Base-by-base conservation (phyloP, 306 rosid species). In the Acacia crassicarpa region DNA sequence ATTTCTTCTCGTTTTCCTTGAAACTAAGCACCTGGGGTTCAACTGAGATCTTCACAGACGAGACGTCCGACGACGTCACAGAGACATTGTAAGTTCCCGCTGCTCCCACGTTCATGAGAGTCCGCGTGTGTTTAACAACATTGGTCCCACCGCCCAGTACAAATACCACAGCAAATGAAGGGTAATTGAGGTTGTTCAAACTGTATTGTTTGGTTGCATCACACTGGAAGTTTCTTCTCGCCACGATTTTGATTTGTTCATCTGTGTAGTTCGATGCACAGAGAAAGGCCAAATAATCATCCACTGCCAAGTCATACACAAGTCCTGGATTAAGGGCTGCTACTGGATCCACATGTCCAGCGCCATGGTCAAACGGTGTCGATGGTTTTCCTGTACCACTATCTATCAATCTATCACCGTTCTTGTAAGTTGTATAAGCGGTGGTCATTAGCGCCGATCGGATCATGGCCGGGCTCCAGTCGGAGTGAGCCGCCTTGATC, bases 371-470 rank as follows among this genome's bases (percentile, higher is more conserved):
- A 27, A 87, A 92, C 12, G 96, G 92, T 0, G 98, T 90, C 9
- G 96, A 84, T 0, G 93, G 89, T n/a, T 87, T 86, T 0, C 83
- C 89, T 2, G 88, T 89, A 1, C 87, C 82, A 30, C 86, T 61
- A 20, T 94, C 98, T 14, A 66, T 82, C 30, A 94, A 9, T 8
- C 49, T 70, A 2, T 80, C 5, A 1, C 93, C 93, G 19, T 76
- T 81, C 20, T 74, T 85, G 91, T 91, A 91, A 44, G 84, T 15
- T 0, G 90, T 76, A 77, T 94, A 94, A 43, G 97, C 89, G 0
- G 98, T 92, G 14, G 98, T 94, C 92, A 94, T 91, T 0, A 94
- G 86, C 19, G 98, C 94, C 25, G 98, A 94, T 0, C 97, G 87
- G 71, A 94, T 89, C 5, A 84, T 89, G 9, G 94, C 94, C 0